Percentiles rank a stretch among this genome's conserved stretches.
These are phyloP conservation scores for Cryptosporidium xiaoi DNA, from an alignment of 169 alveolate species.

Conservation along the genomic window DNA sequence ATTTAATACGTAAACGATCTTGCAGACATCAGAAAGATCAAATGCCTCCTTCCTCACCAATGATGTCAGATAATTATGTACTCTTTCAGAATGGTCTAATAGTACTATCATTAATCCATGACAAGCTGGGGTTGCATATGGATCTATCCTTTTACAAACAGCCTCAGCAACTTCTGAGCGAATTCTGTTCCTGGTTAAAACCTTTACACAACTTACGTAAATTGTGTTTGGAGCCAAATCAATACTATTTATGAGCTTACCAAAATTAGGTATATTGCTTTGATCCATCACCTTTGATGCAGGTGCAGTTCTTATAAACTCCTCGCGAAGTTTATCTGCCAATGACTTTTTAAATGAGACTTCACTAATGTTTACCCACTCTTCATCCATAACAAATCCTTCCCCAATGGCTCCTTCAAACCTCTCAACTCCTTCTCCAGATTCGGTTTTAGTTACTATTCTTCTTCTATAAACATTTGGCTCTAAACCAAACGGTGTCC, in stretches of 20 bases:
- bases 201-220: slow-evolving; percentile 50
- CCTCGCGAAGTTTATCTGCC: slow-evolving; percentile 13
- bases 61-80: slow-evolving; percentile 46
- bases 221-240: slow-evolving; percentile 43
- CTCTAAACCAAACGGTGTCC: slow-evolving; percentile 66
- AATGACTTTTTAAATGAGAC: slow-evolving; percentile 23
- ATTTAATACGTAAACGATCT: slow-evolving; percentile 22
- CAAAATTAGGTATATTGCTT: slow-evolving; percentile 19
- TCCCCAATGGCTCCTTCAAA: slow-evolving; percentile 19
- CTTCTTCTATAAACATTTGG: slow-evolving; percentile 1
- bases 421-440: neutral
- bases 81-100: slow-evolving; percentile 41
- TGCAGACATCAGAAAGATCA: slow-evolving; percentile 63
- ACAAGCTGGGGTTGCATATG: slow-evolving; percentile 71
- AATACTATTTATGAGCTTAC: neutral
- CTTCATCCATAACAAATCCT: slow-evolving; percentile 45
- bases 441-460: neutral
- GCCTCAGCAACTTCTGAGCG: slow-evolving; percentile 58
- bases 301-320: slow-evolving; percentile 60
- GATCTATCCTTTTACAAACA: slow-evolving; percentile 62
- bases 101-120: slow-evolving; percentile 52
- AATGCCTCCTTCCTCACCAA: slow-evolving; percentile 40
- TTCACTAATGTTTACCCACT: slow-evolving; percentile 12
- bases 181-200: slow-evolving; percentile 24
- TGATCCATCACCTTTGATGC: slow-evolving; percentile 20